Conservation (phyloP, 345 rosid species). For the rapeseed (Brassica napus) region DNA sequence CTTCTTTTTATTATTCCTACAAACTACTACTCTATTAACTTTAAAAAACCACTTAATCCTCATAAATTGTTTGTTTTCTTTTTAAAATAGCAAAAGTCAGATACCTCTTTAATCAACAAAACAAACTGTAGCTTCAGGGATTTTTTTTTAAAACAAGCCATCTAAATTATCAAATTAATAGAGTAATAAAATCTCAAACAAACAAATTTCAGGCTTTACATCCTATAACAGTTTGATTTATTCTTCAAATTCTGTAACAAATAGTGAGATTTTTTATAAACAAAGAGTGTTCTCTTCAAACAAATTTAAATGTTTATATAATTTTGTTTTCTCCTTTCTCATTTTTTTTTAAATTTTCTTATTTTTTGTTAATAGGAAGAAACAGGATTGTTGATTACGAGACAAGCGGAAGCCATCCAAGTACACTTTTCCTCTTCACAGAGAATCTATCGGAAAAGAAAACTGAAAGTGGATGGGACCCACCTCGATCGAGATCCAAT, state of each 20-base stretch:
- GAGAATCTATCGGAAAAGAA: constrained; percentile 18
- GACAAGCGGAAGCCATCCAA: not conserved
- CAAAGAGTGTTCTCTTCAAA: not conserved
- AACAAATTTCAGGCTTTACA: not conserved
- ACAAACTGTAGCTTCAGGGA: not conserved
- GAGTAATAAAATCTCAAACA: not conserved
- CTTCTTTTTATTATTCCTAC: not conserved
- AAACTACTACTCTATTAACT: not conserved
- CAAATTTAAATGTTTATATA: not conserved
- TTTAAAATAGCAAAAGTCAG: no score
- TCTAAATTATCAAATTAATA: not conserved
- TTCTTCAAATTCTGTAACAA: not conserved
- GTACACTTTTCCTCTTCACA: not conserved
- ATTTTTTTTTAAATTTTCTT: not conserved
- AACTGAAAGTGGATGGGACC: constrained; percentile 12
- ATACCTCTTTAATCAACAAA: not conserved
- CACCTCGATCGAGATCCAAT: constrained; percentile 22
- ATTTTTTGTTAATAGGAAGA: not conserved
- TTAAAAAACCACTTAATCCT: not conserved
- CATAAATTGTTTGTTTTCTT: no score
- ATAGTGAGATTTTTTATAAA: not conserved
- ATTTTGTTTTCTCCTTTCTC: no score
- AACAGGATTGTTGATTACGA: not conserved
- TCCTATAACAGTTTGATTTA: not conserved
- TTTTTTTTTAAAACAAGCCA: not conserved